Evolutionary conservation across 495 filamentous ascomycete genomes (phyloP), one percentile per base, ranked within the genome.

Genomic region (Cercophora samala): DNA sequence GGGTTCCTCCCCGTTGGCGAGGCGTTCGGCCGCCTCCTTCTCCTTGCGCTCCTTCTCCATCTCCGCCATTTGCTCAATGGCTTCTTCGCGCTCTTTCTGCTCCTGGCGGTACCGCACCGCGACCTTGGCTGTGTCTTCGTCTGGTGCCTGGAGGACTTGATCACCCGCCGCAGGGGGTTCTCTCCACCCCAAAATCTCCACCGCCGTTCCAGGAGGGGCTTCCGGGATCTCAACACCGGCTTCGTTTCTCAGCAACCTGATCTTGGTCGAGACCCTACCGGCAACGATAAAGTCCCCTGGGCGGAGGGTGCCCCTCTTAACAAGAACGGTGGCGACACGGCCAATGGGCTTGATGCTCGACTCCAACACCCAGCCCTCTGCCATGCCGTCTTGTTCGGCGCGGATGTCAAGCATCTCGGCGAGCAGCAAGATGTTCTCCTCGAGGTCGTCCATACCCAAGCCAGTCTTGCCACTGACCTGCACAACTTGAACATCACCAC

Each of bases 351-450:
- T 97, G 29, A 94, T 93, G 24, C 88, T 90, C n/a, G 90, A 92
- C 79, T 99, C 96, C 8, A 99, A 84, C 0, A 98, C 85, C 93
- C 93, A 97, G 13, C 96, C 96, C 78, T 99, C 96, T 9, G 87
- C 91, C 67, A 84, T 86, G 21, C 93, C 91, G 56, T 88, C 82
- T 3, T 76, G 75, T 74, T 97, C 91, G 54, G 93, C 91, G 61
- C 95, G 88, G 69, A 93, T 89, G 70, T 99, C 95, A 3, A 97
- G 83, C 70, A 97, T 87, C 73, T 99, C 96, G 1, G 91, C 89
- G 3, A 94, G 85, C 0, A 90, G 87, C 21, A 95, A 78, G 26
- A 91, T 90, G 25, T 92, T 91, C 77, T 98, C 96, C 79, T 97
- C 96, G 19, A 99, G 83, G 62, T 96, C 92, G 5, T 87, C 78